Base-by-base conservation (phyloP, 768 basidiomycete genomes). In the Lepiota subincarnata region DNA sequence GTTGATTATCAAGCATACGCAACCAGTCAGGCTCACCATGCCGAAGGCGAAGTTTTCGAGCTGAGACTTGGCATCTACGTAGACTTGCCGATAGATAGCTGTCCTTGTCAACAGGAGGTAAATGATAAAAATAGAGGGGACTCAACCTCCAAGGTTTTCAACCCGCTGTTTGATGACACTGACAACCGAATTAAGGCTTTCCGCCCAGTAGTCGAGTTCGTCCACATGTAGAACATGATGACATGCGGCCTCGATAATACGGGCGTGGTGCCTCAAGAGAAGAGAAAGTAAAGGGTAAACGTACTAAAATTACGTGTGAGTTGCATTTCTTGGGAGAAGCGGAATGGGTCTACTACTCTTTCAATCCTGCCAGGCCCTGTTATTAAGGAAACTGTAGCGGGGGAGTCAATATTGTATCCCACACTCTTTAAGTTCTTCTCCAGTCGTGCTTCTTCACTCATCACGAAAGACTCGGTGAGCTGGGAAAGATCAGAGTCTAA, bases 31-130 rank as follows among this genome's bases (percentile, higher is more conserved):
- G 55, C 67, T 44, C 39, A 72, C 72, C 41, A 73, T 62, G 10
- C 72, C 72, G 53, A 73, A 73, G 2, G 72, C 70, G 38, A 70
- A 69, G 39, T 71, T 73, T 7, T 66, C 66, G 7, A 73, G 60
- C 10, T 63, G 63, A 16, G 64, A 57, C 51, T 67, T 62, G 2
- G 70, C 65, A 48, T 73, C 69, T 1, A 67, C 58, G 26, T 70
- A 63, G 0, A 66, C 70, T 50, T 73, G 69, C 40, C 69, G 71
- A 59, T 70, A 71, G 1, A 72, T 60, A 11, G 70, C 71, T 70
- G 20, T 2, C 5, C 19, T 4, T 4, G 36, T 55, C 38, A 52
- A 20, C 28, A 16, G 5, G 16, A 41, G 36, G 11, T 3, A 4
- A 14, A 13, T 19, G 4, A 13, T 6, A 20, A 45, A 10, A 40